Conservation (phyloP, 192 early-diverging fungal species). For the Nowakowskiella sp. region DNA sequence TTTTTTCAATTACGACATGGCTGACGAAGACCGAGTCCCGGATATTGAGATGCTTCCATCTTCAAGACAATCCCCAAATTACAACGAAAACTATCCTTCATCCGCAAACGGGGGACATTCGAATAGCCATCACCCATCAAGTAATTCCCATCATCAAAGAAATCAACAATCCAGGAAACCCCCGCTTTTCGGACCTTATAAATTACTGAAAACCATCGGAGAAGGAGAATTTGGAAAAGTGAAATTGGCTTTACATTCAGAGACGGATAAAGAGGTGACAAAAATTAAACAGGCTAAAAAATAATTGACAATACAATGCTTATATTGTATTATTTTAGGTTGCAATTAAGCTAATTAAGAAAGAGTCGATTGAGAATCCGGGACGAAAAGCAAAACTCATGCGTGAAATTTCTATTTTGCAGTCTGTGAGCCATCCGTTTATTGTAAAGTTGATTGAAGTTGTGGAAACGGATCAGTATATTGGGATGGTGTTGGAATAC, state of each 20-base stretch:
- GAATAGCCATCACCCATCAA: background rate
- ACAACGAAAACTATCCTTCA: too few species aligned
- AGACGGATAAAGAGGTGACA: conserved; percentile 24
- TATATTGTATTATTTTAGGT: conserved; percentile 43
- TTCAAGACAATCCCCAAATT: too few species aligned
- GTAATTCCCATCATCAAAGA: background rate
- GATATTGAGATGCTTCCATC: too few species aligned
- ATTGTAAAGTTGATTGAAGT: conserved; percentile 92
- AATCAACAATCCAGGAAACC: background rate
- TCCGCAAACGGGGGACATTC: too few species aligned
- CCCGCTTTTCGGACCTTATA: conserved; percentile 39
- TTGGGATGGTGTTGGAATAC: conserved; percentile 96
- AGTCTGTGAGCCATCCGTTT: conserved; percentile 79
- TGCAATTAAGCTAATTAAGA: conserved; percentile 93
- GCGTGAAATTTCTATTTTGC: conserved; percentile 87
- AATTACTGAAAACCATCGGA: conserved; percentile 38
- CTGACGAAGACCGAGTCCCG: too few species aligned
- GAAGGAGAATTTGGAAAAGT: conserved; percentile 58
- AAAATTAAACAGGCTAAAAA: conserved; percentile 12
- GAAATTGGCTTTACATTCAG: conserved; percentile 38
- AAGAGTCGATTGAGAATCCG: conserved; percentile 76
- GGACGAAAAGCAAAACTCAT: conserved; percentile 82
- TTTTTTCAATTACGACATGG: too few species aligned
- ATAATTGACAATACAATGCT: background rate
- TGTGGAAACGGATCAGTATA: conserved; percentile 91